phyloP scores from a whole-genome alignment of 2,329 filamentous ascomycete species.

The Aspergillus sp. region DNA sequence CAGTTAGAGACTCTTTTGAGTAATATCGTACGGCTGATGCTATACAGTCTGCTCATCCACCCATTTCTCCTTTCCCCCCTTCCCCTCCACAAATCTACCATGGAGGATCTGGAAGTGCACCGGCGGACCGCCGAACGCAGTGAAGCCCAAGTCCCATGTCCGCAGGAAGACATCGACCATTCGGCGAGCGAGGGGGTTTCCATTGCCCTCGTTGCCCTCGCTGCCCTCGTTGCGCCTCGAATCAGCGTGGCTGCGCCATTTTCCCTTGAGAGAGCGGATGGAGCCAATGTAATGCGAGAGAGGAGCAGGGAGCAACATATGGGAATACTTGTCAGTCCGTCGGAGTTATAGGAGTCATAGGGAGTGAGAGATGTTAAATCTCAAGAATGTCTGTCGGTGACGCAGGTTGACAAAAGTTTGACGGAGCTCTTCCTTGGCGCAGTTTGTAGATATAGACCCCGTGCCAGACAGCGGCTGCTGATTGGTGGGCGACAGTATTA shows the following conservation, averaged over 20 bases:
- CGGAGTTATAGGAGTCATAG: too few relatives aligned
- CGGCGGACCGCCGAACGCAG: conserved; percentile 57
- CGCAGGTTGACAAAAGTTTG: too few relatives aligned
- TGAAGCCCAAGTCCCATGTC: conserved; percentile 56
- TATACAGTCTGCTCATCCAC: conserved; percentile 58
- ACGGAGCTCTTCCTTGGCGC: too few relatives aligned
- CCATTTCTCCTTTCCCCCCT: conserved; percentile 45
- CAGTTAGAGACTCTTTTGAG: too few relatives aligned
- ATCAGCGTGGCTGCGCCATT: conserved; percentile 4
- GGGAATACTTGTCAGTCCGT: too few relatives aligned
- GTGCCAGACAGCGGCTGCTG: too few relatives aligned
- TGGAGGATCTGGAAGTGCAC: conserved; percentile 63
- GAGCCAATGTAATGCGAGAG: conserved; percentile 4
- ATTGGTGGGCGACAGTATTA: too few relatives aligned
- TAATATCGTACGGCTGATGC: conserved; percentile 2
- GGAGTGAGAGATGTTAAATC: too few relatives aligned
- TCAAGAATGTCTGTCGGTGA: too few relatives aligned
- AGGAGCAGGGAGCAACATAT: conserved; percentile 4
- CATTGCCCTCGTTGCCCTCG: neutral
- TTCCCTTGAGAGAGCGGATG: conserved; percentile 2
- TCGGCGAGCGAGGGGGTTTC: conserved; percentile 12
- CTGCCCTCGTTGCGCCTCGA: neutral
- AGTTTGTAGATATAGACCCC: too few relatives aligned
- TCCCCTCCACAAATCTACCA: conserved; percentile 48
- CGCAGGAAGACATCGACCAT: conserved; percentile 26